These are phyloP conservation scores for Austroboletus niveus DNA, from an alignment of 1,284 basidiomycete species.

Conservation along the genomic window DNA sequence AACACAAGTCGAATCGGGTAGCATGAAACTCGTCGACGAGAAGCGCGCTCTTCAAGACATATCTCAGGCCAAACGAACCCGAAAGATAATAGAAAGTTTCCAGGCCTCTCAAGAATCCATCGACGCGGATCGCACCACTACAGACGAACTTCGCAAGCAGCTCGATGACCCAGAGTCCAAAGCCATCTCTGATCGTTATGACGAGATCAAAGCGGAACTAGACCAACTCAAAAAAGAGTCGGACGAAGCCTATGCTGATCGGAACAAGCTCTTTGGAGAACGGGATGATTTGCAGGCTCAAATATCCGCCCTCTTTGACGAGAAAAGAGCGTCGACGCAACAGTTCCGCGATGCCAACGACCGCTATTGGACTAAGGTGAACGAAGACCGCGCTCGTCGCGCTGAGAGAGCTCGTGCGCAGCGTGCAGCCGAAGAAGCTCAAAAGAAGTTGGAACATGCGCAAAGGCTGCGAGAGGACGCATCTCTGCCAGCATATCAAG, in stretches of 20 bases:
- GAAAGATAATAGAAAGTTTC: conserved; percentile 76
- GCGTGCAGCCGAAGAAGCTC: conserved; percentile 79
- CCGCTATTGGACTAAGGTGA: conserved; percentile 75
- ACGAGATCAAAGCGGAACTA: conserved; percentile 83
- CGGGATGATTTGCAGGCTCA: conserved; percentile 73
- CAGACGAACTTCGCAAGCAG: conserved; percentile 82
- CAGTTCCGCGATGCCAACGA: conserved; percentile 82
- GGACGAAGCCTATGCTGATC: conserved; percentile 82
- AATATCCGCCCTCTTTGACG: conserved; percentile 72
- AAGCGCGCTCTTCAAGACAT: conserved; percentile 94
- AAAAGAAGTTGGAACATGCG: conserved; percentile 81
- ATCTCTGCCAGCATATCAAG: conserved; percentile 84
- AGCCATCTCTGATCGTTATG: conserved; percentile 80
- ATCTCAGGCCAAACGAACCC: conserved; percentile 63
- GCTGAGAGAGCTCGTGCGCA: conserved; percentile 80
- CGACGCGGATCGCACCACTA: conserved; percentile 71
- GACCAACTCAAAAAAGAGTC: conserved; percentile 84
- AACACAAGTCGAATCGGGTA: conserved; percentile 89
- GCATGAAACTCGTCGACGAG: conserved; percentile 92
- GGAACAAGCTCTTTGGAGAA: conserved; percentile 87
- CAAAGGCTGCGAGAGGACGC: conserved; percentile 90
- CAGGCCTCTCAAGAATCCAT: conserved; percentile 78
- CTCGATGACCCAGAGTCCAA: conserved; percentile 92
- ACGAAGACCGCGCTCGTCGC: conserved; percentile 82
- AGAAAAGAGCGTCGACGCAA: conserved; percentile 75